Conservation (phyloP, 257 asterid species). For the Nicotiana benthamiana region DNA sequence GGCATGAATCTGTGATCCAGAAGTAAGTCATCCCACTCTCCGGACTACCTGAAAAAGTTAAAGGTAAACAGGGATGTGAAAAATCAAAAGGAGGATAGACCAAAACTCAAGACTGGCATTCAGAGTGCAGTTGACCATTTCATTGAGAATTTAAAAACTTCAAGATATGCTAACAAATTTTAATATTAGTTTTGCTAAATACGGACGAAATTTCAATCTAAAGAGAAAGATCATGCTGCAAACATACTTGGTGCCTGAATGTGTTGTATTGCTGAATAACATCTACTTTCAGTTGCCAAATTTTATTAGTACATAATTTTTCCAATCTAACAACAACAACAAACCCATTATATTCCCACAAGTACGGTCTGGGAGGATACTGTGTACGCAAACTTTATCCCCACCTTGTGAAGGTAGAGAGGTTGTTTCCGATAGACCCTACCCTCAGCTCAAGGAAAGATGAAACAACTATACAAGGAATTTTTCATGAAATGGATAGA, state of each 20-base stretch:
- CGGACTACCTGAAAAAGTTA: constrained; percentile 48
- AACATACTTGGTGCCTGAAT: background rate
- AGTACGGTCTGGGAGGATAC: too few relatives aligned
- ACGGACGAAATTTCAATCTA: background rate
- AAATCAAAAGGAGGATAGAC: background rate
- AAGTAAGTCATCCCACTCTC: constrained; percentile 76
- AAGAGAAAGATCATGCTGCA: background rate
- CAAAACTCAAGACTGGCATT: background rate
- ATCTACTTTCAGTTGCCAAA: background rate
- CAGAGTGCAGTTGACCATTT: background rate
- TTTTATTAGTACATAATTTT: background rate
- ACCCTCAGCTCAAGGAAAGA: too few relatives aligned
- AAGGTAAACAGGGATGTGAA: background rate
- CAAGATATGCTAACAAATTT: background rate
- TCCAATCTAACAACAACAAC: background rate
- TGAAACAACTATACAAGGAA: background rate
- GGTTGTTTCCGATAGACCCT: too few relatives aligned
- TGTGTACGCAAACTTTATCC: too few relatives aligned
- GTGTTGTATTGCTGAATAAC: background rate
- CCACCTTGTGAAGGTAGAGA: too few relatives aligned
- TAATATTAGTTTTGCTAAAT: background rate
- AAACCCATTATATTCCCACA: too few relatives aligned
- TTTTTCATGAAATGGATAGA: background rate
- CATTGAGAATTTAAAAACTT: background rate
- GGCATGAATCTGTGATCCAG: constrained; percentile 98